Evolutionary conservation across 345 rosid genomes (phyloP).

Genomic region (Aethionema arabicum): DNA sequence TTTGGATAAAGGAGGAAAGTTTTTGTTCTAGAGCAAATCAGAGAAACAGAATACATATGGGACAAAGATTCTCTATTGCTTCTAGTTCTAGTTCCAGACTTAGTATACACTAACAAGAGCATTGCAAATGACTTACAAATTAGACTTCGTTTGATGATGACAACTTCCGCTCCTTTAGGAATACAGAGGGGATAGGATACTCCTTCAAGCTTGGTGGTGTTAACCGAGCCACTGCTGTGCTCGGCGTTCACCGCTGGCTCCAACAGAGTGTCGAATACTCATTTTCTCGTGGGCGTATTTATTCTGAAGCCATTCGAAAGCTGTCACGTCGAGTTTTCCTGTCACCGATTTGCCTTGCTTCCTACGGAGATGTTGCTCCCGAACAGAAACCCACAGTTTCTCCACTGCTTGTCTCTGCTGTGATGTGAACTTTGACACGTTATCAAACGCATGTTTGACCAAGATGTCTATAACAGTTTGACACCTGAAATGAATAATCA

Average conservation of each 20-base stretch:
- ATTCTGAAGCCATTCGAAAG: conserved; percentile 83
- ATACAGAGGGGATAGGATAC: background rate
- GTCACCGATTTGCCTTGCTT: conserved; percentile 91
- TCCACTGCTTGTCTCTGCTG: conserved; percentile 78
- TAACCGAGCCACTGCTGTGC: conserved; percentile 96
- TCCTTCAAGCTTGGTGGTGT: background rate
- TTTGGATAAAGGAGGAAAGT: conserved; percentile 35
- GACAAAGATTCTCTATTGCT: conserved; percentile 16
- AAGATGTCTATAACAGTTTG: conserved; percentile 94
- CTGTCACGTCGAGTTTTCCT: conserved; percentile 91
- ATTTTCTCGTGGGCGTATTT: conserved; percentile 84
- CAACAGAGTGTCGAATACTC: conserved; percentile 83
- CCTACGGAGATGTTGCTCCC: conserved; percentile 76
- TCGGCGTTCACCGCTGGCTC: conserved; percentile 81
- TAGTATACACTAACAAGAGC: background rate
- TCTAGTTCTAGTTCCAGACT: conserved; percentile 11
- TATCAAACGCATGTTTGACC: conserved; percentile 89
- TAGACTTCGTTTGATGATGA: background rate
- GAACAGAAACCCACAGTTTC: conserved; percentile 85
- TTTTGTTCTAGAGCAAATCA: conserved; percentile 22
- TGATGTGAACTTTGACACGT: conserved; percentile 72
- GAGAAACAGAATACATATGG: conserved; percentile 25
- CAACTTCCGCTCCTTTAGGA: background rate
- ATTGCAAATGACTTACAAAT: conserved; percentile 12
- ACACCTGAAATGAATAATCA: conserved; percentile 59